Percentiles rank a stretch among this genome's conserved stretches.
phyloP scores from a whole-genome alignment of 2,329 filamentous ascomycete genomes.

The Fusarium pseudonygamai region DNA sequence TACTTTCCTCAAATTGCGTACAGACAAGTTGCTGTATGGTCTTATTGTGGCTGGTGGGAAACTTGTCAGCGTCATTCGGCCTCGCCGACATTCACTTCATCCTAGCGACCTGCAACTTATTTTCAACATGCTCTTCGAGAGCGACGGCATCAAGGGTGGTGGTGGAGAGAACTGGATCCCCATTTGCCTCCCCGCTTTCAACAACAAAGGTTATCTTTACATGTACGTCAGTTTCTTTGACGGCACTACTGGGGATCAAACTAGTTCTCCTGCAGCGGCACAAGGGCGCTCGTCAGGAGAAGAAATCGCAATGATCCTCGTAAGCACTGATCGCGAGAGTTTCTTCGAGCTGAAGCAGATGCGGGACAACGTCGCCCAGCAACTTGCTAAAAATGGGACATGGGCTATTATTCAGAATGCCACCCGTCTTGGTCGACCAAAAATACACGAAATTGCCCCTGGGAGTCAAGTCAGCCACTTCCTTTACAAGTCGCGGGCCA shows the following conservation, averaged over 20 bases:
- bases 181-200: slow-evolving; percentile 94
- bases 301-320: slow-evolving; percentile 90
- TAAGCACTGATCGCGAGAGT: slow-evolving; percentile 90
- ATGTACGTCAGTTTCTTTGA: slow-evolving; percentile 99
- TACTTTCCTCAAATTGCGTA: slow-evolving; percentile 80
- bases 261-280: slow-evolving; percentile 62
- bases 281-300: slow-evolving; percentile 74
- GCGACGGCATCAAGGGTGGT: slow-evolving; percentile 87
- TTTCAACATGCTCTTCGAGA: slow-evolving; percentile 99
- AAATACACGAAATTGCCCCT: slow-evolving; percentile 78
- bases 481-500: slow-evolving; percentile 91
- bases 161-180: slow-evolving; percentile 98
- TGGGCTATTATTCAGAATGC: slow-evolving; percentile 79
- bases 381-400: slow-evolving; percentile 79
- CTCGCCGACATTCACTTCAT: slow-evolving; percentile 93
- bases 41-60: slow-evolving; percentile 91
- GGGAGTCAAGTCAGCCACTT: slow-evolving; percentile 88
- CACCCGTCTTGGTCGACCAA: slow-evolving; percentile 75
- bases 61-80: slow-evolving; percentile 93
- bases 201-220: slow-evolving; percentile 95
- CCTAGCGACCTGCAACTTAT: slow-evolving; percentile 95
- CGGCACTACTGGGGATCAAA: slow-evolving; percentile 55
- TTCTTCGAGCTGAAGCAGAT: slow-evolving; percentile 89
- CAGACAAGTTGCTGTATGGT: slow-evolving; percentile 86
- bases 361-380: slow-evolving; percentile 69